Base-by-base conservation (phyloP, 2,329 filamentous ascomycete genomes). In the Fusarium albosuccineum region DNA sequence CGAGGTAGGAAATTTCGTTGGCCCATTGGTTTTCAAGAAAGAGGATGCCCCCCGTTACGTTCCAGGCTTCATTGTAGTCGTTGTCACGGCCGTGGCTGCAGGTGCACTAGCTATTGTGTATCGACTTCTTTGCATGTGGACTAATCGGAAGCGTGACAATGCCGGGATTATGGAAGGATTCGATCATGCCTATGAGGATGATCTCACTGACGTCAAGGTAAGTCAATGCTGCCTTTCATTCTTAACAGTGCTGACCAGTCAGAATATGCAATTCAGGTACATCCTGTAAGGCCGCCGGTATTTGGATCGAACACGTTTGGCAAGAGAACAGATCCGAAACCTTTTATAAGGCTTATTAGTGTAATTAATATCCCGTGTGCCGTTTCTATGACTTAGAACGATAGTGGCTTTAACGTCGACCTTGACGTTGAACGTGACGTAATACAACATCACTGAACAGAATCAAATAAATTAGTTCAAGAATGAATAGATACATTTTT, bases 181-280 rank as follows among this genome's bases (percentile, higher is more conserved):
- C 46, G 84, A 86, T 45, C 79, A 86, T 68, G 83, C 83, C 1
- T 86, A 83, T 58, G 82, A 86, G 51, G 83, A 86, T 70, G 83
- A 85, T 62, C 74, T 84, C 41, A 86, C 83, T 6, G 83, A 86
- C 67, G 78, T 72, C 48, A 78, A 71, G 64, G 68, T 62, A 41
- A 34, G 63, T 55, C 3, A 22, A 22, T 10, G 1, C 14, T 9
- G 9, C n/a, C 5, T 2, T 9, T 1, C 1, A 3, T 3, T 7
- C 1, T 1, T 26, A 4, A 3, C 9, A 14, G 9, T 45, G 10
- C 52, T 67, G 33, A 55, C 10, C 3, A 60, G 1, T 41, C 1
- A 69, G 67, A 70, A 70, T 6, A 53, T 59, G 56, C 67, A 70
- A 64, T 70, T 70, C 53, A 56, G 67, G 2, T 70, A 70, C 2